phyloP scores from a whole-genome alignment of 164 flowering plant species.

The Hamamelis virginiana region DNA sequence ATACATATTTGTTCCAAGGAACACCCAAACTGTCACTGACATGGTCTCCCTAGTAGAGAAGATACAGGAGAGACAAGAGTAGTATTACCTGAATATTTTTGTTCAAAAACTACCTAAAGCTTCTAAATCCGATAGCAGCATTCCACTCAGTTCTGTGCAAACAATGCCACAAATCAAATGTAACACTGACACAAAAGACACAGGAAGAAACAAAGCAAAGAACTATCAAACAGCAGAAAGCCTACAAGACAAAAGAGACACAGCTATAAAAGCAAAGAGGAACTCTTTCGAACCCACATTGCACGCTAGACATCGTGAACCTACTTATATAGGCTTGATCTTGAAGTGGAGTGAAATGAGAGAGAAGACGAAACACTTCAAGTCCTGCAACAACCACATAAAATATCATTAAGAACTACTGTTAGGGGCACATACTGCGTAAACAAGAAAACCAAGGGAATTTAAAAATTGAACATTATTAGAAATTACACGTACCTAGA shows the following conservation, averaged over 20 bases:
- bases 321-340: slow-evolving; percentile 77
- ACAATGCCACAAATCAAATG: background rate
- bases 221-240: background rate
- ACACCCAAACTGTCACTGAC: too few species aligned
- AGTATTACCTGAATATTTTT: background rate
- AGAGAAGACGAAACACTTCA: slow-evolving; percentile 94
- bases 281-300: background rate
- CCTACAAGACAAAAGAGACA: background rate
- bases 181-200: background rate
- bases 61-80: background rate
- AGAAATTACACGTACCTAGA: too few species aligned
- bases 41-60: background rate
- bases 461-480: too few species aligned
- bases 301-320: background rate
- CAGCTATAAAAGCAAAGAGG: background rate
- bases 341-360: slow-evolving; percentile 91
- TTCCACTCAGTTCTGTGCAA: background rate
- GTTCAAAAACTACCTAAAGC: background rate
- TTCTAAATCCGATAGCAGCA: background rate
- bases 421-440: background rate
- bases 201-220: background rate
- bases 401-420: background rate
- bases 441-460: background rate
- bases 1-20: too few species aligned
- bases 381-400: slow-evolving; percentile 66